Evolutionary conservation across 441 rosid genomes (phyloP).

Genomic region (Corymbia calophylla): DNA sequence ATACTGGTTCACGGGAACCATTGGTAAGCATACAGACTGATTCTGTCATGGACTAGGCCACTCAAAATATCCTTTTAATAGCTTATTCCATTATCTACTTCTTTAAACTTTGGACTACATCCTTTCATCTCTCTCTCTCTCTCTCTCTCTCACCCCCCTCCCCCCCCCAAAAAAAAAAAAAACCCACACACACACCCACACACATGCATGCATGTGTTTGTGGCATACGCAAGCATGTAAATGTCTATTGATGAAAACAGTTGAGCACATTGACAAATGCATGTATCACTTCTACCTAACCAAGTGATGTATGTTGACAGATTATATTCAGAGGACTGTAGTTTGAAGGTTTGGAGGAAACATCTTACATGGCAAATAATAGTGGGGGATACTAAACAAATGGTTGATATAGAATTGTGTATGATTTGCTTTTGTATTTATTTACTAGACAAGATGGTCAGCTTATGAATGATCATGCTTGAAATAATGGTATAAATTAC

Average conservation of each 20-base stretch:
- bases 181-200: no score
- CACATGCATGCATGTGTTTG: neutral
- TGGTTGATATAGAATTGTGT: neutral
- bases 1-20: neutral
- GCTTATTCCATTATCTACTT: neutral
- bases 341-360: neutral
- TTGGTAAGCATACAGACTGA: neutral
- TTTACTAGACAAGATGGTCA: neutral
- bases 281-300: neutral
- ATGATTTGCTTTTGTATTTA: neutral
- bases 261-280: neutral
- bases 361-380: neutral
- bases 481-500: neutral
- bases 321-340: neutral
- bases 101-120: neutral
- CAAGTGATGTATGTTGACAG: neutral
- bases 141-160: neutral
- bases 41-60: neutral
- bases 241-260: neutral
- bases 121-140: neutral
- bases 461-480: neutral
- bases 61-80: neutral
- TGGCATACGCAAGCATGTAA: neutral
- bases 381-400: neutral
- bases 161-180: no score